Conservation (phyloP, 1,139 yeast species). For the Taphrina sp. region DNA sequence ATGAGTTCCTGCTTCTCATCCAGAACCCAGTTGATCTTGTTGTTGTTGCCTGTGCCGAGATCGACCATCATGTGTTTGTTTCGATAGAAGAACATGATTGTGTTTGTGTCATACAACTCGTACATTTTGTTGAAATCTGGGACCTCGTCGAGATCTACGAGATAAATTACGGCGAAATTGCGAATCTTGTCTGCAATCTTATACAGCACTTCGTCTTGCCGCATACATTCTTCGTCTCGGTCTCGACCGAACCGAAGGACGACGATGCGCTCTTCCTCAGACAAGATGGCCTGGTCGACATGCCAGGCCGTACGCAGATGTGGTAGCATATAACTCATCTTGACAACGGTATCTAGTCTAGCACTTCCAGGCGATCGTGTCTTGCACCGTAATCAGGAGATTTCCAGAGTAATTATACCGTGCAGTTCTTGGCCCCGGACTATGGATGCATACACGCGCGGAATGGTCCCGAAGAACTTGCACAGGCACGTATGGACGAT, state of each 20-base stretch:
- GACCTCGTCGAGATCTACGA: constrained; percentile 85
- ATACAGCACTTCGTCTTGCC: constrained; percentile 82
- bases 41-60: constrained; percentile 96
- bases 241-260: constrained; percentile 86
- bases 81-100: constrained; percentile 11
- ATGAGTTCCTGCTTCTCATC: constrained; percentile 85
- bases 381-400: too few relatives aligned
- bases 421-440: too few relatives aligned
- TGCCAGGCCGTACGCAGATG: constrained; percentile 89
- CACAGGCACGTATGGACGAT: too few relatives aligned
- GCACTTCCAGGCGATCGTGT: too few relatives aligned
- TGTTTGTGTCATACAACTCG: constrained; percentile 17
- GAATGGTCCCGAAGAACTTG: too few relatives aligned
- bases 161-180: constrained; percentile 76
- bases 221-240: constrained; percentile 71
- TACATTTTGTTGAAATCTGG: constrained; percentile 69
- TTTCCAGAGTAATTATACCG: too few relatives aligned
- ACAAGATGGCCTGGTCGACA: constrained; percentile 88
- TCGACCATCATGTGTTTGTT: constrained; percentile 88
- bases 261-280: constrained; percentile 84
- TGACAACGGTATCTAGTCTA: neutral
- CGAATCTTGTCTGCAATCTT: constrained; percentile 77
- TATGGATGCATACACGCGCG: too few relatives aligned
- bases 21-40: constrained; percentile 78
- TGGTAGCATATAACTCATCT: constrained; percentile 57